phyloP scores from a whole-genome alignment of 2,329 filamentous ascomycete genomes.

The Penicillium sp. region DNA sequence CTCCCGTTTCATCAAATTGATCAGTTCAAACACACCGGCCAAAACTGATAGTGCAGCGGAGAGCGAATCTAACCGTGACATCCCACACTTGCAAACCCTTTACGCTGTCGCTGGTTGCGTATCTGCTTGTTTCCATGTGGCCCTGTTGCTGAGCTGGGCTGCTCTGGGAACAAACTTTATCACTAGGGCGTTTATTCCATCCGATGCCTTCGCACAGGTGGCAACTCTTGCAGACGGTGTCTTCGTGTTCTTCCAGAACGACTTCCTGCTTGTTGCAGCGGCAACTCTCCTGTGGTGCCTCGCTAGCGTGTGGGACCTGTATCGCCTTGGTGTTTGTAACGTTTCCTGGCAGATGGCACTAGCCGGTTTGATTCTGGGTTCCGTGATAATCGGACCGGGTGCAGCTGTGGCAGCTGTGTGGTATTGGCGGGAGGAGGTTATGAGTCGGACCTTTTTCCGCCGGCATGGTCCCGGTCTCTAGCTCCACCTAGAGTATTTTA shows the following conservation, averaged over 20 bases:
- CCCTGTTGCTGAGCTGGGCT: neutral
- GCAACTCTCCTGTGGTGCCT: constrained; percentile 20
- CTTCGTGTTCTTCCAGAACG: constrained; percentile 25
- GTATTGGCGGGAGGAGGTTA: constrained; percentile 21
- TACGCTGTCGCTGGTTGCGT: constrained; percentile 7
- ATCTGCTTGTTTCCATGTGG: constrained; percentile 9
- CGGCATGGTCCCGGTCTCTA: neutral
- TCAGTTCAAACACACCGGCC: neutral
- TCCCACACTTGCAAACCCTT: neutral
- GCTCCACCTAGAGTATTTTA: neutral
- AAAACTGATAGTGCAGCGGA: neutral
- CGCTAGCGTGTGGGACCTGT: constrained; percentile 20
- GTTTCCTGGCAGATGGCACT: constrained; percentile 4
- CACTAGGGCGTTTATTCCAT: constrained; percentile 14
- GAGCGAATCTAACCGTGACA: neutral
- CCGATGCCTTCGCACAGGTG: constrained; percentile 5
- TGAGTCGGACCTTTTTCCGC: constrained; percentile 6
- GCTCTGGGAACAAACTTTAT: constrained; percentile 8
- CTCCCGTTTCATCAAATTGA: constrained; percentile 1
- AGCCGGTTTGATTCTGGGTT: constrained; percentile 8
- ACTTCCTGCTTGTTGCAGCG: constrained; percentile 20
- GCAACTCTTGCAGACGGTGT: constrained; percentile 17
- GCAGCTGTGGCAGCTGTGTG: constrained; percentile 20
- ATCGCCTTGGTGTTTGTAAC: constrained; percentile 16
- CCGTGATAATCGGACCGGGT: constrained; percentile 19